These are phyloP conservation scores for Amanita inopinata DNA, from an alignment of 768 basidiomycete genomes.

Conservation along the genomic window DNA sequence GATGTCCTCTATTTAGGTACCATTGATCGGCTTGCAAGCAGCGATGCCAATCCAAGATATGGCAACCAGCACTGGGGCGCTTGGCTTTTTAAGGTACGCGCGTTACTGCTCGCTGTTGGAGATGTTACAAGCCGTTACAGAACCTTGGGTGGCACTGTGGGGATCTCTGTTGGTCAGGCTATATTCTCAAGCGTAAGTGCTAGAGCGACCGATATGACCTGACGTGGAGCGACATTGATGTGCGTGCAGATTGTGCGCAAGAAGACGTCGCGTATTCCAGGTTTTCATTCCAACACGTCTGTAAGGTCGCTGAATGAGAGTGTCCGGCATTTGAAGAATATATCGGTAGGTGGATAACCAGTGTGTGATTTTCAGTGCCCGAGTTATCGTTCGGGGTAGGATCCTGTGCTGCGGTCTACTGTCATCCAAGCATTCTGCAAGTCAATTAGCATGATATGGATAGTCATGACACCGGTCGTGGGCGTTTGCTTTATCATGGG, in stretches of 20 bases:
- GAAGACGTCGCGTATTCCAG: constrained; percentile 27
- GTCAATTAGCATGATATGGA: constrained; percentile 56
- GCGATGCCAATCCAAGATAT: constrained; percentile 85
- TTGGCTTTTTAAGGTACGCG: constrained; percentile 62
- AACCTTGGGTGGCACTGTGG: constrained; percentile 67
- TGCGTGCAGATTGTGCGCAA: constrained; percentile 23
- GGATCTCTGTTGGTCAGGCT: constrained; percentile 64
- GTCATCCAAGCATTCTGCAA: constrained; percentile 54
- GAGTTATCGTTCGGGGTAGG: constrained; percentile 21
- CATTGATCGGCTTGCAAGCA: constrained; percentile 69
- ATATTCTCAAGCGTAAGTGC: constrained; percentile 50
- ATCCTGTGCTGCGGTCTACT: constrained; percentile 35
- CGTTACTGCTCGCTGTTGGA: too few relatives aligned
- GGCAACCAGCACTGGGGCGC: constrained; percentile 70
- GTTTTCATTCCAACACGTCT: constrained; percentile 26
- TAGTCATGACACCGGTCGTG: constrained; percentile 49
- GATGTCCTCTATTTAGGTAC: constrained; percentile 28
- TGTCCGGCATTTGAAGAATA: constrained; percentile 32
- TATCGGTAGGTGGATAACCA: constrained; percentile 36
- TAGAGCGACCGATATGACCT: too few relatives aligned
- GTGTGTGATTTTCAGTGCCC: background rate
- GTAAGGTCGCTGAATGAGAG: constrained; percentile 34
- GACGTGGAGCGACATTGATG: too few relatives aligned
- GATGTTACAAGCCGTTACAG: constrained; percentile 27
- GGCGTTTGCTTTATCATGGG: constrained; percentile 44